phyloP scores from a whole-genome alignment of 495 filamentous ascomycete genomes.

The Neurospora tetraspora region DNA sequence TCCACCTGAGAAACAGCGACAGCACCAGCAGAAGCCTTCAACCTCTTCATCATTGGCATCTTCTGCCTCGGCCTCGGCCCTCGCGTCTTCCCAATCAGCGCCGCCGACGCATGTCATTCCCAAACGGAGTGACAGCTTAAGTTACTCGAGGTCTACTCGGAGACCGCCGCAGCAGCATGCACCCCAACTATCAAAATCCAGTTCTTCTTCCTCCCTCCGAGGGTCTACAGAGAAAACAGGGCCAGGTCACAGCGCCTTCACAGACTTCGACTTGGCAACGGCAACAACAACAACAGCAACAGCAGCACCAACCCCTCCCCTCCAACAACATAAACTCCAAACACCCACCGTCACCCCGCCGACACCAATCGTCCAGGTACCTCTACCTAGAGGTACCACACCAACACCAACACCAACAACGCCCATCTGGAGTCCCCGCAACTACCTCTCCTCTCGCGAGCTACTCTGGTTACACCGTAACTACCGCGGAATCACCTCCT shows the following conservation, averaged over 20 bases:
- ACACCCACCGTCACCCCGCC: slow-evolving; percentile 1
- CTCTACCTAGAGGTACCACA: not conserved
- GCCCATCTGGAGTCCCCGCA: not conserved
- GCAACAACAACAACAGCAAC: not conserved
- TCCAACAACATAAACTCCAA: not conserved
- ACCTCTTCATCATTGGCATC: not conserved
- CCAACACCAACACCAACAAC: not conserved
- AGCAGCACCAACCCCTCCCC: not conserved
- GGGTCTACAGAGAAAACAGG: not conserved
- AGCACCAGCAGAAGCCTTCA: not conserved
- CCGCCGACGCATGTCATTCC: not conserved
- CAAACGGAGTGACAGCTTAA: not conserved
- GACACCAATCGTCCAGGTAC: not conserved
- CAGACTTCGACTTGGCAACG: not conserved
- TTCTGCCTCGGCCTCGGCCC: not conserved
- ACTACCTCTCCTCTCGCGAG: slow-evolving; percentile 1
- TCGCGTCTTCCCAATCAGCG: not conserved
- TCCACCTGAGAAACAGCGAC: not conserved
- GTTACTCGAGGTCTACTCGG: too few relatives aligned
- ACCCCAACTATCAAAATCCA: not conserved
- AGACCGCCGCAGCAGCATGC: not conserved
- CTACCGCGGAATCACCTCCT: slow-evolving; percentile 31
- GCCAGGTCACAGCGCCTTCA: too few relatives aligned
- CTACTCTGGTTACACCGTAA: slow-evolving; percentile 32
- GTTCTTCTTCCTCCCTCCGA: not conserved